These are phyloP conservation scores for Protostelium mycophagum DNA, from an alignment of 78 protist species.

Conservation along the genomic window DNA sequence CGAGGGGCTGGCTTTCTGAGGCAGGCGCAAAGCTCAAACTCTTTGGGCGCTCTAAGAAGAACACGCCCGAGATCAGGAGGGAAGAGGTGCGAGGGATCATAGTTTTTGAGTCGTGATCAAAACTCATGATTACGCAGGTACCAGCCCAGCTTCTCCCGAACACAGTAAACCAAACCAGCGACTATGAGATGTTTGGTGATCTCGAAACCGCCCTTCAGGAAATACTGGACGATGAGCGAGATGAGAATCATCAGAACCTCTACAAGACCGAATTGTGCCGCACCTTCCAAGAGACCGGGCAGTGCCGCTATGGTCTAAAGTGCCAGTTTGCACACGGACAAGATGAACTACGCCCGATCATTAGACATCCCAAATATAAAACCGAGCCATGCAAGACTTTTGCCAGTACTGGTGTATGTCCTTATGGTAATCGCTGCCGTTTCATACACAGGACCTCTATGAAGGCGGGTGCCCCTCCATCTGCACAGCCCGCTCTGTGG, in stretches of 20 bases:
- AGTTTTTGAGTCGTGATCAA: too few species aligned
- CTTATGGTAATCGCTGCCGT: constrained; percentile 34
- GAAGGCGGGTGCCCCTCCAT: too few species aligned
- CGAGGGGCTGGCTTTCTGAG: neutral
- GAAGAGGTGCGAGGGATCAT: neutral
- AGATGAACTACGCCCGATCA: constrained; percentile 21
- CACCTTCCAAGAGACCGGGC: constrained; percentile 25
- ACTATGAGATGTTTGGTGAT: neutral
- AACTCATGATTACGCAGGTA: too few species aligned
- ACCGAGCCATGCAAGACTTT: constrained; percentile 40
- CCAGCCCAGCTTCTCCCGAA: too few species aligned
- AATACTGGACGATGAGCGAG: too few species aligned
- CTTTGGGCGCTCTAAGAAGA: neutral
- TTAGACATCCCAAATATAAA: constrained; percentile 54
- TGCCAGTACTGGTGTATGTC: constrained; percentile 28
- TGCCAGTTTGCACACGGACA: constrained; percentile 74
- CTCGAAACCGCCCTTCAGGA: neutral
- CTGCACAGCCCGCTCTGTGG: too few species aligned
- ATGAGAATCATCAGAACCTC: neutral
- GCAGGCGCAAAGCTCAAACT: neutral
- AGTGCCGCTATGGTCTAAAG: constrained; percentile 48
- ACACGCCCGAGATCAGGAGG: neutral
- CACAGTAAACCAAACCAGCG: too few species aligned
- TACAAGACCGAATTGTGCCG: constrained; percentile 73
- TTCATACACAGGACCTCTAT: constrained; percentile 16